Evolutionary conservation across 2,329 filamentous ascomycete genomes (phyloP).

Genomic region (Ceratocystis eucalypticola): DNA sequence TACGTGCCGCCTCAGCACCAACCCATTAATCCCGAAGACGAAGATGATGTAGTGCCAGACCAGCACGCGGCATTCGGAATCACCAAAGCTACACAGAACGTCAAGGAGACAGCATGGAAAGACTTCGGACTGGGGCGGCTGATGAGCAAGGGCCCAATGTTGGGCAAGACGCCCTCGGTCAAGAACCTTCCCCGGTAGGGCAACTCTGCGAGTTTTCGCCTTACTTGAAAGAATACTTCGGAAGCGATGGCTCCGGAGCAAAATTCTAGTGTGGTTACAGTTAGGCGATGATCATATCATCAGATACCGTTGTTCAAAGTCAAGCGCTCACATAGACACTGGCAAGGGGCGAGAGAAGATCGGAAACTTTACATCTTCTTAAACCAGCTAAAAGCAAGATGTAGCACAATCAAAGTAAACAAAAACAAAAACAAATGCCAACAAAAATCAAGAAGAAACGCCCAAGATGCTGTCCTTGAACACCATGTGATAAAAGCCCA

Average conservation of each 20-base stretch:
- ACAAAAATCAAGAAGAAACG: conserved; percentile 10
- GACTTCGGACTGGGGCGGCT: conserved; percentile 61
- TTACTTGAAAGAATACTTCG: background rate
- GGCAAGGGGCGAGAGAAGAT: background rate
- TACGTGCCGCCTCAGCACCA: conserved; percentile 69
- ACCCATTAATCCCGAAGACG: conserved; percentile 74
- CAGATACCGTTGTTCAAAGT: background rate
- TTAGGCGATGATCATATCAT: background rate
- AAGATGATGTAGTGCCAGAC: conserved; percentile 78
- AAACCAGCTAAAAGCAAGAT: background rate
- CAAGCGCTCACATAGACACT: background rate
- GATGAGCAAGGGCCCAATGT: conserved; percentile 47
- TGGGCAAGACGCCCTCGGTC: conserved; percentile 21
- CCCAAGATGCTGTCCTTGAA: conserved; percentile 3
- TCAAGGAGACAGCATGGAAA: conserved; percentile 61
- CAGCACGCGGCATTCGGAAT: conserved; percentile 83
- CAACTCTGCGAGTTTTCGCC: background rate
- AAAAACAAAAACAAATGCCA: conserved; percentile 2
- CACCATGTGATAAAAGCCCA: conserved; percentile 2
- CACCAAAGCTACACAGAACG: conserved; percentile 60
- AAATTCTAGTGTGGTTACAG: background rate
- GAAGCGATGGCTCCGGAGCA: background rate
- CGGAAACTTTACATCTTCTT: background rate
- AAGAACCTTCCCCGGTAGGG: conserved; percentile 22
- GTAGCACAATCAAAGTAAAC: conserved; percentile 1